phyloP scores from a whole-genome alignment of 179 eudicot genomes.

The Camellia oleifera region DNA sequence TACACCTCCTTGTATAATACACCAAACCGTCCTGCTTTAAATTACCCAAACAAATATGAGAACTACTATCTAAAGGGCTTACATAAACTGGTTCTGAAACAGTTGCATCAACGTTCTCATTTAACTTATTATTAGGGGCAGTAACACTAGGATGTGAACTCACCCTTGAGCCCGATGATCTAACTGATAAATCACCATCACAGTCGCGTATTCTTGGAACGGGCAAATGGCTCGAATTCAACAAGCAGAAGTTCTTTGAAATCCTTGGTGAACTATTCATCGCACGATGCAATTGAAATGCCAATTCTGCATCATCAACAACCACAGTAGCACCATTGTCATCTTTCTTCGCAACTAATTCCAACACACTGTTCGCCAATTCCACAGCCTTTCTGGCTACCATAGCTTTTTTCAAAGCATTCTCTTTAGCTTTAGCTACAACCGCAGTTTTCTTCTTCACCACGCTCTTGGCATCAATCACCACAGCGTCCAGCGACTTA shows the following conservation, averaged over 20 bases:
- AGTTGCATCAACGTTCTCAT: background rate
- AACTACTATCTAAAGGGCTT: slow-evolving; percentile 14
- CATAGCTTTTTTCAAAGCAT: slow-evolving; percentile 32
- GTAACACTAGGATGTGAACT: background rate
- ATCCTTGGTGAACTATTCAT: slow-evolving; percentile 80
- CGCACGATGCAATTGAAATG: slow-evolving; percentile 62
- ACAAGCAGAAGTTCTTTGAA: slow-evolving; percentile 29
- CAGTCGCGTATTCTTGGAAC: slow-evolving; percentile 17
- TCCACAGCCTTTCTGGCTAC: slow-evolving; percentile 41
- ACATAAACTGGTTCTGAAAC: background rate
- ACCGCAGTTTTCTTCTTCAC: slow-evolving; percentile 37
- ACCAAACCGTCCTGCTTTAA: slow-evolving; percentile 15
- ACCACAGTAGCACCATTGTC: slow-evolving; percentile 15
- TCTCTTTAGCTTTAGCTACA: slow-evolving; percentile 44
- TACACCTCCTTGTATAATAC: slow-evolving; percentile 22
- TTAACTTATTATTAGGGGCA: background rate
- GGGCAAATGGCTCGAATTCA: slow-evolving; percentile 24
- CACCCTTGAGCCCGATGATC: slow-evolving; percentile 4
- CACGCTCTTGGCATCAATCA: slow-evolving; percentile 34
- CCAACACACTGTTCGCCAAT: slow-evolving; percentile 34
- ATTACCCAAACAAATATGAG: slow-evolving; percentile 10
- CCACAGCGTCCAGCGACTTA: slow-evolving; percentile 12
- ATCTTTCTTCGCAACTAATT: slow-evolving; percentile 24
- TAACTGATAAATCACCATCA: background rate
- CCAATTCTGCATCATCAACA: slow-evolving; percentile 53